Evolutionary conservation across 768 basidiomycete genomes (phyloP).

Genomic region (Xerocomus potaroensis): DNA sequence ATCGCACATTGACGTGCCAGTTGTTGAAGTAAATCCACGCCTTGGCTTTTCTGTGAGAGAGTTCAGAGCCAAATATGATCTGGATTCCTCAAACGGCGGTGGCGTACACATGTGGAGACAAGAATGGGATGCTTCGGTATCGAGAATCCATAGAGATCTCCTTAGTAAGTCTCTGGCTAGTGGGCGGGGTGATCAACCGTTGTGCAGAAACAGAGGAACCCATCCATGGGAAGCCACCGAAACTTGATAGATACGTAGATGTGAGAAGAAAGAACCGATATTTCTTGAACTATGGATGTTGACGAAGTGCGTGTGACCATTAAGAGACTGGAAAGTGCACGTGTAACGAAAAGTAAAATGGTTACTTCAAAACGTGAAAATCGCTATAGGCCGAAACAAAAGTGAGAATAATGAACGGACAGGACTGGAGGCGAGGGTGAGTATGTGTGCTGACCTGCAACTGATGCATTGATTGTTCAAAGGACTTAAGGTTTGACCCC

Average conservation of each 20-base stretch:
- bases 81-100: constrained; percentile 55
- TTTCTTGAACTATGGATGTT: neutral
- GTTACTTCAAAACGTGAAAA: constrained; percentile 3
- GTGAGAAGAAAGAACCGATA: constrained; percentile 25
- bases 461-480: constrained; percentile 8
- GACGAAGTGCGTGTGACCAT: constrained; percentile 3
- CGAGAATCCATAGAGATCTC: constrained; percentile 58
- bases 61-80: constrained; percentile 53
- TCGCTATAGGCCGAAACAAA: neutral
- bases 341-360: constrained; percentile 1
- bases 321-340: constrained; percentile 12
- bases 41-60: constrained; percentile 61
- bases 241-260: constrained; percentile 28
- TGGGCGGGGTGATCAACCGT: neutral
- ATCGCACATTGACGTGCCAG: constrained; percentile 41
- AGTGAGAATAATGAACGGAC: neutral
- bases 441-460: constrained; percentile 4
- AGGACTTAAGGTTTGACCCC: constrained; percentile 7
- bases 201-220: constrained; percentile 20
- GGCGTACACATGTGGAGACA: constrained; percentile 84
- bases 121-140: constrained; percentile 65
- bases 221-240: constrained; percentile 27
- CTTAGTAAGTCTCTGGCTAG: constrained; percentile 48
- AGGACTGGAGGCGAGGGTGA: neutral
- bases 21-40: constrained; percentile 44